Evolutionary conservation across 2,329 filamentous ascomycete genomes (phyloP).

Genomic region (Hymenoscyphus occultus): DNA sequence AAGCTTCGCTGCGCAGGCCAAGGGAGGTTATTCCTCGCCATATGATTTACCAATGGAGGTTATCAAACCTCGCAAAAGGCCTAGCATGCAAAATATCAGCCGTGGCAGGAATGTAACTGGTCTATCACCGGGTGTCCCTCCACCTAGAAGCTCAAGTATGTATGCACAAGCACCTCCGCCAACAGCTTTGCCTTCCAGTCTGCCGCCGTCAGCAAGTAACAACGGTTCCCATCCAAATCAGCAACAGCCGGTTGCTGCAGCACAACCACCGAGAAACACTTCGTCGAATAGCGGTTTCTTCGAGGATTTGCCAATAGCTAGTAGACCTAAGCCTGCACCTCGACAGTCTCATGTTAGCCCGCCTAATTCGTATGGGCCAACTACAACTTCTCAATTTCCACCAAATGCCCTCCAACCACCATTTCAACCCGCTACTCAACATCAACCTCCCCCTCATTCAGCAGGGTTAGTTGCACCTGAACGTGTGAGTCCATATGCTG

Average conservation of each 20-base stretch:
- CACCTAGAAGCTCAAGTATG: conserved; percentile 34
- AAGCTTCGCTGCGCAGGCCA: conserved; percentile 87
- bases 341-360: conserved; percentile 41
- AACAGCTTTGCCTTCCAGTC: conserved; percentile 20
- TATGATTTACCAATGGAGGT: conserved; percentile 95
- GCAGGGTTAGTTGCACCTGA: conserved; percentile 35
- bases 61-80: conserved; percentile 64
- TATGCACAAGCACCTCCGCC: conserved; percentile 25
- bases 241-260: conserved; percentile 11
- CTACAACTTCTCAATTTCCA: conserved; percentile 19
- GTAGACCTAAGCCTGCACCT: conserved; percentile 59
- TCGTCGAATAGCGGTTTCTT: conserved; percentile 56
- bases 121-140: conserved; percentile 21
- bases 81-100: conserved; percentile 48
- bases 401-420: conserved; percentile 19
- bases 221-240: conserved; percentile 19
- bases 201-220: conserved; percentile 27
- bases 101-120: conserved; percentile 26
- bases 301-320: conserved; percentile 67
- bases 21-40: conserved; percentile 88
- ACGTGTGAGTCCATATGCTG: conserved; percentile 34
- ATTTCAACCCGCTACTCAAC: conserved; percentile 21
- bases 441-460: conserved; percentile 16
- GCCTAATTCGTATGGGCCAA: conserved; percentile 21
- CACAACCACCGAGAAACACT: background rate